These are phyloP conservation scores for Micromonas commoda DNA, from an alignment of 139 green algal species.

Conservation along the genomic window DNA sequence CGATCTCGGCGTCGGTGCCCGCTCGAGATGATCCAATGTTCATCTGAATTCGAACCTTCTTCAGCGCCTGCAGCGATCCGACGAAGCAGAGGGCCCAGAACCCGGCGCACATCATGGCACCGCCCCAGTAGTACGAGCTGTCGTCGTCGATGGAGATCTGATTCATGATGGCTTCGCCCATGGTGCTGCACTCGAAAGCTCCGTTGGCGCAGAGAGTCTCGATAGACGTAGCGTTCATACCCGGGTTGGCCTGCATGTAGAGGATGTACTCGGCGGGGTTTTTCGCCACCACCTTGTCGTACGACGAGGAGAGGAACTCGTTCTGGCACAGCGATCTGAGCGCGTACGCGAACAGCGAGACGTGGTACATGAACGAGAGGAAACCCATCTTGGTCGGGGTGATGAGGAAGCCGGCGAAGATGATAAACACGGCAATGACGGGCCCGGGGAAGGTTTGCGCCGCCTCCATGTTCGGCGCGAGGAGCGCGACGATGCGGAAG, in stretches of 20 bases:
- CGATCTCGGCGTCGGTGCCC: background rate
- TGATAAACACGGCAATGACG: conserved; percentile 25
- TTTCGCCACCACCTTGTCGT: background rate
- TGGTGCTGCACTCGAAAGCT: conserved; percentile 12
- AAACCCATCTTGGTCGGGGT: conserved; percentile 29
- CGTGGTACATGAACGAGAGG: conserved; percentile 32
- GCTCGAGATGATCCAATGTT: conserved; percentile 8
- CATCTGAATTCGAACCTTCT: background rate
- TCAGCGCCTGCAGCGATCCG: background rate
- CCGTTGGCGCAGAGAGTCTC: background rate
- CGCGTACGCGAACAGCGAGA: conserved; percentile 31
- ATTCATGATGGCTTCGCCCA: background rate
- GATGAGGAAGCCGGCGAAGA: conserved; percentile 40
- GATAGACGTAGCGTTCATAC: background rate
- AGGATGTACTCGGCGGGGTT: background rate
- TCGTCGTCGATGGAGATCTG: conserved; percentile 2
- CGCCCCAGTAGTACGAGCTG: background rate
- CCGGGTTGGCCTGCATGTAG: background rate
- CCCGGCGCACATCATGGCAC: background rate
- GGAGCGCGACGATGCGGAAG: conserved; percentile 32
- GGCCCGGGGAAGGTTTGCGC: conserved; percentile 28
- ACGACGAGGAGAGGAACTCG: conserved; percentile 33
- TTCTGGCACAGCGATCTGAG: conserved; percentile 30
- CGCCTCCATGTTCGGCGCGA: conserved; percentile 25
- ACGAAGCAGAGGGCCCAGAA: background rate